Evolutionary conservation across 106 monocot species (phyloP), one percentile per base, ranked within the genome.

Genomic region (Apostasia ramifera): DNA sequence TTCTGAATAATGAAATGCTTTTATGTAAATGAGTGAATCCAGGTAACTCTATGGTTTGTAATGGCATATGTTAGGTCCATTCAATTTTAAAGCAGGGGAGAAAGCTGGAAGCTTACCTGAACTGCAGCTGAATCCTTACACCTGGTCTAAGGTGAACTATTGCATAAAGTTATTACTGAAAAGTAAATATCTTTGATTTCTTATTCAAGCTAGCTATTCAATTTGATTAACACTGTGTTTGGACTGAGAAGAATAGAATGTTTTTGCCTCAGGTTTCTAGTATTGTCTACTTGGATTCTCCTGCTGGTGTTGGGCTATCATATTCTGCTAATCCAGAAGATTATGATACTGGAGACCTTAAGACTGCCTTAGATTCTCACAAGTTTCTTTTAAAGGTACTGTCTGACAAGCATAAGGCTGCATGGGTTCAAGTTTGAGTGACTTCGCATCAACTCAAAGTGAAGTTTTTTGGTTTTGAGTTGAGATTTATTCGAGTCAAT

Each of bases 211-310:
- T 52, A 52, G 11, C 52, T 52, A 11, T 1, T 52, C 9, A 5
- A 52, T 1, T 8, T 57, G 9, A 69, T 5, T 69, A 12, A 50
- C 14, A 49, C 12, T 48, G 37, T 67, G 15, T 67, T n/a, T 40
- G 40, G 11, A 40, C 9, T 40, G 8, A 53, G 47, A 44, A 38
- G 6, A 43, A 37, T 61, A n/a, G 47, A 42, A 5, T 46, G 54
- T 67, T 54, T 62, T 12, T 47, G 47, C 40, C 73, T 64, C 70
- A 95, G 94, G 88, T 88, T 52, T 83, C 94, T 40, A 95, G 63
- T 80, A 76, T 95, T 1, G 82, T 95, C 26, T 95, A 95, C 84
- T 66, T 95, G 88, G 94, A 95, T 56, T 95, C 94, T 14, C 91
- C 94, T 63, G 91, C 88, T 63, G 94, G 94, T 72, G 94, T 95